phyloP scores from a whole-genome alignment of 345 rosid species.

The Moringa oleifera region DNA sequence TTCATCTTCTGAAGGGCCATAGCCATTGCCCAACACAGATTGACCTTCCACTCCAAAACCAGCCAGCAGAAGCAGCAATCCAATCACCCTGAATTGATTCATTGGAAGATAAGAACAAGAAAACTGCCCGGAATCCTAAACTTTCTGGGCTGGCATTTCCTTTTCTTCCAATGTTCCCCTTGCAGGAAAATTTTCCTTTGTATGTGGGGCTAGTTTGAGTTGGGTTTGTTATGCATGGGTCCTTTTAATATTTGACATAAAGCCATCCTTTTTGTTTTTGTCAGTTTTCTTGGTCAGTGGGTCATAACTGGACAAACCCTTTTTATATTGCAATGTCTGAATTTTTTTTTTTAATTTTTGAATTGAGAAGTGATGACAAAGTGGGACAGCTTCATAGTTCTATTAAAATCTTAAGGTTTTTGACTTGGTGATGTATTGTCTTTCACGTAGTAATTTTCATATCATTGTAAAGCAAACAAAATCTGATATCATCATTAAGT shows the following conservation, averaged over 20 bases:
- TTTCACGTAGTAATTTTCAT: no score
- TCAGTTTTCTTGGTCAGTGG: neutral
- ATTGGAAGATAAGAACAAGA: neutral
- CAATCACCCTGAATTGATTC: neutral
- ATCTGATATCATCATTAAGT: no score
- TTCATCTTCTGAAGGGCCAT: constrained; percentile 21
- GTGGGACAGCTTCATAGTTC: neutral
- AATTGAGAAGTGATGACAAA: neutral
- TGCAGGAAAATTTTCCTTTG: neutral
- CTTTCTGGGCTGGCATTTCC: no score
- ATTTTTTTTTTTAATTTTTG: no score
- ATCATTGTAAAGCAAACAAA: no score
- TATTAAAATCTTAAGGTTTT: neutral
- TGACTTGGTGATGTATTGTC: neutral
- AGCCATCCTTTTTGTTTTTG: neutral
- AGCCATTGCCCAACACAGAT: neutral
- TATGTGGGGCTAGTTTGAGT: neutral
- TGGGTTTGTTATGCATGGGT: neutral
- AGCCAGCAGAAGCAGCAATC: neutral
- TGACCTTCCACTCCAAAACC: constrained; percentile 20
- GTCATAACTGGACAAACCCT: neutral
- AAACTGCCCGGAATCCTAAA: neutral
- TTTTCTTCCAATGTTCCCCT: neutral
- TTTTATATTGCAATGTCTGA: neutral
- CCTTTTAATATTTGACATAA: neutral